A percentile compares a stretch with the other conserved stretches of the same genome.
Conservation (phyloP, 805 yeast genomes). For the Hanseniaspora valbyensis region DNA sequence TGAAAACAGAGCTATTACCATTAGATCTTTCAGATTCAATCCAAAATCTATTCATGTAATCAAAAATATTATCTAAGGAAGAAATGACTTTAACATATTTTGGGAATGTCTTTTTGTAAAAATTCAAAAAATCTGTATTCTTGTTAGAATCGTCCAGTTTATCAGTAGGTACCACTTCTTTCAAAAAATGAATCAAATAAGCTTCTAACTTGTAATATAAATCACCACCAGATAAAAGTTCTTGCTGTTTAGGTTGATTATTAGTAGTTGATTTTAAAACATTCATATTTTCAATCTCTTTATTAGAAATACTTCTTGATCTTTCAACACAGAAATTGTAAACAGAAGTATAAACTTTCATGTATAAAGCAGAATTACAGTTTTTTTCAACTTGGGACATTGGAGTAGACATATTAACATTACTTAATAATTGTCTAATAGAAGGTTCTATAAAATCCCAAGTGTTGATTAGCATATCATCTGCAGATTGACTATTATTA, state of each 20-base stretch:
- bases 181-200: slow-evolving; percentile 54
- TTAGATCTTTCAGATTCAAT: slow-evolving; percentile 91
- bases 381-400: slow-evolving; percentile 15
- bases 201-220: slow-evolving; percentile 61
- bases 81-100: slow-evolving; percentile 86
- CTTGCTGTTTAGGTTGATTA: slow-evolving; percentile 16
- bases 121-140: slow-evolving; percentile 61
- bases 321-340: slow-evolving; percentile 85
- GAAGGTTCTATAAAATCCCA: slow-evolving; percentile 76
- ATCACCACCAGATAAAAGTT: slow-evolving; percentile 69
- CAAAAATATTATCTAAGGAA: slow-evolving; percentile 82
- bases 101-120: slow-evolving; percentile 80
- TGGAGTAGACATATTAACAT: slow-evolving; percentile 13
- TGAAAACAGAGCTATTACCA: slow-evolving; percentile 80
- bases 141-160: background rate
- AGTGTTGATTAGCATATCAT: slow-evolving; percentile 54
- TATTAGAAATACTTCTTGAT: slow-evolving; percentile 36
- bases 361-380: slow-evolving; percentile 40
- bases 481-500: slow-evolving; percentile 30
- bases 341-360: slow-evolving; percentile 83
- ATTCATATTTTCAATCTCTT: slow-evolving; percentile 33
- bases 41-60: slow-evolving; percentile 95
- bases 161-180: slow-evolving; percentile 38
- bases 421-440: slow-evolving; percentile 54
- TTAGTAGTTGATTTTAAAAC: slow-evolving; percentile 20